A percentile compares a stretch with the other conserved stretches of the same genome.
Evolutionary conservation across 345 rosid genomes (phyloP).

Genomic region (Eucalyptus viminalis): DNA sequence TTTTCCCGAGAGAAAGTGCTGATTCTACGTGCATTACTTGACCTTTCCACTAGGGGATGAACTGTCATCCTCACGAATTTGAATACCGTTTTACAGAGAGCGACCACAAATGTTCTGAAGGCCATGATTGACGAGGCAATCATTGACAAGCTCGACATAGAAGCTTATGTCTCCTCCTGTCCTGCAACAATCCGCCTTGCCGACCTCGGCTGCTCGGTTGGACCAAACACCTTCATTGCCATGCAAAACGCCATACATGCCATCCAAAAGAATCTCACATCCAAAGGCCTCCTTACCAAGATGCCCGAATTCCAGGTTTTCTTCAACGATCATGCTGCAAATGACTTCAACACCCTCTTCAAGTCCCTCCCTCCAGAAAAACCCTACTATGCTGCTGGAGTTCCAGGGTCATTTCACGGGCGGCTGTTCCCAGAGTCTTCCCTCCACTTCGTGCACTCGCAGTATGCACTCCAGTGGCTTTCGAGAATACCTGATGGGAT

Average conservation of each 20-base stretch:
- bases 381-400: not conserved
- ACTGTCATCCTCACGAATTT: not conserved
- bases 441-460: conserved; percentile 10
- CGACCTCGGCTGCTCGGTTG: not conserved
- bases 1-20: not conserved
- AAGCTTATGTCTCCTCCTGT: not conserved
- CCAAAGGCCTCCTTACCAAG: not conserved
- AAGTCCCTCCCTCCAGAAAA: not conserved
- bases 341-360: conserved; percentile 24
- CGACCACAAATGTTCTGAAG: not conserved
- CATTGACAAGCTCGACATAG: not conserved
- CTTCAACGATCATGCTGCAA: conserved; percentile 22
- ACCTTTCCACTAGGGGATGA: not conserved
- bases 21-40: not conserved
- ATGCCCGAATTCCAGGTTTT: conserved; percentile 20
- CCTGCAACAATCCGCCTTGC: not conserved
- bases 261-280: not conserved
- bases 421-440: conserved; percentile 10
- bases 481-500: not conserved
- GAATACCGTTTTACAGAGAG: not conserved
- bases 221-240: not conserved
- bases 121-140: not conserved
- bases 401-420: not conserved
- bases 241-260: not conserved
- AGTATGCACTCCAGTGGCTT: not conserved